These are phyloP conservation scores for Paraurostyla sp. DNA, from an alignment of 73 alveolate genomes.

Conservation along the genomic window DNA sequence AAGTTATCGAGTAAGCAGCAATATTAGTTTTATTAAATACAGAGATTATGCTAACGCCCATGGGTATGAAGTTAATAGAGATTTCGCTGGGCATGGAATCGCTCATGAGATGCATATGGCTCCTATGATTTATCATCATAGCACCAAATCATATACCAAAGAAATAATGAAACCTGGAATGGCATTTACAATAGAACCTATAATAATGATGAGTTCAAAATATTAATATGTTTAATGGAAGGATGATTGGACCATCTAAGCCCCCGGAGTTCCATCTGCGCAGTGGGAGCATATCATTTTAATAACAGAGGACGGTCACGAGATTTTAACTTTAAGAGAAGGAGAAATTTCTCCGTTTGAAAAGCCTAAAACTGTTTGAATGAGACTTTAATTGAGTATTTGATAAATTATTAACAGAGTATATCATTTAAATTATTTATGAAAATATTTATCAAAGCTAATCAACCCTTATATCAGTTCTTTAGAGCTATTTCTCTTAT, in stretches of 20 bases:
- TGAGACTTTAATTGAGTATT: background rate
- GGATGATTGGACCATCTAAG: slow-evolving; percentile 91
- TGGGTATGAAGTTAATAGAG: slow-evolving; percentile 84
- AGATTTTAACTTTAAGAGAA: slow-evolving; percentile 93
- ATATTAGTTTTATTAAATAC: slow-evolving; percentile 46
- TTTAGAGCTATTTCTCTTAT: too few species aligned
- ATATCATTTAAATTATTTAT: too few species aligned
- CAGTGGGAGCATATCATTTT: slow-evolving; percentile 97
- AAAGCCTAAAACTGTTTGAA: background rate
- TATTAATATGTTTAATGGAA: slow-evolving; percentile 81
- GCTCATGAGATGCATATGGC: slow-evolving; percentile 93
- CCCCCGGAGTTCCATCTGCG: slow-evolving; percentile 92
- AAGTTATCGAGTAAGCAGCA: slow-evolving; percentile 61
- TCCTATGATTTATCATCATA: slow-evolving; percentile 87
- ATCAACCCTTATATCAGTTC: too few species aligned
- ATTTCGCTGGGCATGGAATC: slow-evolving; percentile 96
- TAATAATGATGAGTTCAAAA: slow-evolving; percentile 83
- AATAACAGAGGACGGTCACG: slow-evolving; percentile 95
- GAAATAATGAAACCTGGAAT: slow-evolving; percentile 92
- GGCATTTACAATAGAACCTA: slow-evolving; percentile 98
- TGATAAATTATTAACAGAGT: background rate
- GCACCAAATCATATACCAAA: slow-evolving; percentile 26
- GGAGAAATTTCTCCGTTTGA: slow-evolving; percentile 72
- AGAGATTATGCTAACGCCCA: slow-evolving; percentile 73
- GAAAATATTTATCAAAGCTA: too few species aligned